phyloP scores from a whole-genome alignment of 345 rosid genomes.

The Murraya paniculata region DNA sequence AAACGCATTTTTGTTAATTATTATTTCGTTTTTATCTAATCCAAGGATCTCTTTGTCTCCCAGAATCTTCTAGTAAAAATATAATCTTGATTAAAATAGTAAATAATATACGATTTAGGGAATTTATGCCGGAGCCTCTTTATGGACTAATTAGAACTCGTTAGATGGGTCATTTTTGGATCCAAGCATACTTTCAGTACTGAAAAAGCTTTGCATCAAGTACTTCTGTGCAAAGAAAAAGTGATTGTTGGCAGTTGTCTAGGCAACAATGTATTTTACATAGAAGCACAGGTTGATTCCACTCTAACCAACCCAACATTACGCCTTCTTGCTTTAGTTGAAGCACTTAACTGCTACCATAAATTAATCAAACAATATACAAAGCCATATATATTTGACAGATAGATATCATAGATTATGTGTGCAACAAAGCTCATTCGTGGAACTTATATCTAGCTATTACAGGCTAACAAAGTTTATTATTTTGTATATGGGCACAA shows the following conservation, averaged over 20 bases:
- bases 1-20: background rate
- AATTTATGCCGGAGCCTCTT: constrained; percentile 44
- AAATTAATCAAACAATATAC: too few species aligned
- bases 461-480: background rate
- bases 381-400: background rate
- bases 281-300: background rate
- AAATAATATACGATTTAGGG: constrained; percentile 33
- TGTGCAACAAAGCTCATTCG: background rate
- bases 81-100: constrained; percentile 26
- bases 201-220: background rate
- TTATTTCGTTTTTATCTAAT: background rate
- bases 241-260: constrained; percentile 13
- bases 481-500: background rate
- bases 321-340: background rate
- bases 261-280: constrained; percentile 12
- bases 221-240: background rate
- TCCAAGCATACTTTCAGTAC: background rate
- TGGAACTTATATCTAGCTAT: background rate
- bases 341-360: constrained; percentile 6
- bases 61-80: constrained; percentile 27
- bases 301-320: constrained; percentile 5
- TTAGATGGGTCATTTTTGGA: constrained; percentile 14
- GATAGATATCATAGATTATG: background rate
- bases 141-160: constrained; percentile 6
- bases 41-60: constrained; percentile 48